Evolutionary conservation across 2,329 filamentous ascomycete species (phyloP), one percentile per base, ranked within the genome.

Genomic region (Botrytis cinerea): DNA sequence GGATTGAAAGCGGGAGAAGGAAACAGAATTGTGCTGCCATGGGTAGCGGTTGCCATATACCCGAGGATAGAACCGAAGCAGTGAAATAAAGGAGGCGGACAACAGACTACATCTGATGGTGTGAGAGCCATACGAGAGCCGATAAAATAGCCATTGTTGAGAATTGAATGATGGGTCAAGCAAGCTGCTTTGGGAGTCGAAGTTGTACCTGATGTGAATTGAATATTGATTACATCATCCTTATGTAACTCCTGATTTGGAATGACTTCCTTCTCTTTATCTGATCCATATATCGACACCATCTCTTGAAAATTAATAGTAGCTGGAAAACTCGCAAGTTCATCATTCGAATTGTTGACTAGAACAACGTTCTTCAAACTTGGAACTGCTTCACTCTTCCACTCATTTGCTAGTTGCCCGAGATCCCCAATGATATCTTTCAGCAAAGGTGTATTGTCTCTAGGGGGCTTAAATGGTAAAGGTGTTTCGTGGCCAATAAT

Each of bases 201-300:
- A 0, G 96, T 98, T 0, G 96, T 98, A n/a, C 95, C 96, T 0
- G 92, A 95, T 0, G 96, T 99, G 84, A 98, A 98, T 82, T 98
- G 95, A 76, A 98, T 97, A 81, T 98, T 98, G 77, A 97, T 91
- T 3, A 92, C 90, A 69, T 98, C 95, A 75, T 88, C 81, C 0
- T 90, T 85, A 25, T 85, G 77, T 1, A 91, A 84, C 0, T 84
- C 83, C 38, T 81, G 72, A 71, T 87, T 84, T 0, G 87, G 86
- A 32, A 75, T 79, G 2, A 89, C 78, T 2, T 80, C 28, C 0
- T 78, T 74, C 2, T 79, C 76, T 0, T 82, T 81, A 25, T 81
- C 77, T 9, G 74, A 74, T 16, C 73, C 73, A 2, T 75, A 62
- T 0, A 74, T 64, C 22, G 63, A 46, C 67, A 25, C 78, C 75